Evolutionary conservation across 192 early-diverging fungal genomes (phyloP), one percentile per base, ranked within the genome.

Genomic region (Podila verticillata): DNA sequence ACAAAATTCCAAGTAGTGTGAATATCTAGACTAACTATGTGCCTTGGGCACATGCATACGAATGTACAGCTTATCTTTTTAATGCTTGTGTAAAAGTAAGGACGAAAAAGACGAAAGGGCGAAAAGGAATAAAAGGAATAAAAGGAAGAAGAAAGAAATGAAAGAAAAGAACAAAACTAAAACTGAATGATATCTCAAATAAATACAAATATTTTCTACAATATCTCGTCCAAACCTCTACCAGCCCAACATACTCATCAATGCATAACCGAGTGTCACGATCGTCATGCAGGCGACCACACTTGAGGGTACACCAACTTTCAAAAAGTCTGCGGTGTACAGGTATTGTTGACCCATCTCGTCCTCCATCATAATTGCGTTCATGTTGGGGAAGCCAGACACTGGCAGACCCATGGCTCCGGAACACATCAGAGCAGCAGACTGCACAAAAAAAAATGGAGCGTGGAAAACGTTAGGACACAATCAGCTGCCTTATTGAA

Each of bases 361-460:
- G 62, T 97, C 95, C 81, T 97, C 96, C 81, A 95, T 89, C 73
- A 93, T 92, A 49, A 98, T 96, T 34, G 97, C 96, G 70, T 97
- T 97, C 96, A 98, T 97, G 68, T 98, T 98, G 2, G 97, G 97
- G 86, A 97, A 98, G 0, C 95, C 95, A 0, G 94, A 96, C 7
- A 98, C 95, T 3, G 97, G 96, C 12, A 98, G 84, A 0, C 93
- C 95, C 95, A 96, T 96, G 10, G 95, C 96, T 29, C 91, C 93
- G 4, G 93, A 95, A 61, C 94, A 95, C 87, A 97, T 91, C 28
- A 97, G 83, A 20, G 94, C 94, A 59, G 91, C 68, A 29, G 88
- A 88, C 84, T 36, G 2, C 28, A 35, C 48, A 17, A 72, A 58
- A 69, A 31, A 49, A 62, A 54, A 24, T 26, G 60, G 30, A 30